Base-by-base conservation (phyloP, 208 protist species). In the Borovskyia barvae region DNA sequence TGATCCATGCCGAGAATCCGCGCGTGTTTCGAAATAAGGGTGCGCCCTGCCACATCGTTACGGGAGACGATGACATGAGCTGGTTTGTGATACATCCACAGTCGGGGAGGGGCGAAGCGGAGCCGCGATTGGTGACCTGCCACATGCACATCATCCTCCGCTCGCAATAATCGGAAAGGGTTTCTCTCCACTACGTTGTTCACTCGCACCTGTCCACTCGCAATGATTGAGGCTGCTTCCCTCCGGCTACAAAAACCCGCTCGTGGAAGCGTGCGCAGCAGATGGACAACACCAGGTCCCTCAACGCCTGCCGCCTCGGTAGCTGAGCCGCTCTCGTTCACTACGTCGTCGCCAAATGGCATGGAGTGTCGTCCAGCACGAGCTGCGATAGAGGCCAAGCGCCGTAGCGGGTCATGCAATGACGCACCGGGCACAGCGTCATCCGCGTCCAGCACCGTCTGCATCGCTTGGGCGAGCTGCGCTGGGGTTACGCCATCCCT, bases 61-160 rank as follows among this genome's bases (percentile, higher is more conserved):
- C 88, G 78, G 11, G 85, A 91, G 15, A 91, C 84, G n/a, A 92
- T 70, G 6, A 95, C 88, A 51, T 95, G 77, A 30, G 85, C 80
- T 8, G 88, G 88, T 55, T 95, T 95, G 70, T 92, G 85, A 53
- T 92, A 95, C 76, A 95, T 91, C 83, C 85, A 95, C 39, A 95
- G 67, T 26, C 88, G 70, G 22, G 88, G 75, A 9, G 88, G 83
- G 19, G 85, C 75, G 56, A 91, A 91, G 39, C 88, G 82, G 33
- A 95, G 66, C 12, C 88, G 82, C 14, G 71, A 68, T 24, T 57
- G 66, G 62, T 95, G 88, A 9, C 85, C 86, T 5, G 68, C 55
- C 39, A 95, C 76, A 54, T 84, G 72, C 30, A 95, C 66, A 45
- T 91, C 79, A 45, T 95, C 85, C 56, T 90, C 72, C 1, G 88